Percentiles rank a stretch among this genome's conserved stretches.
Evolutionary conservation across 2,329 filamentous ascomycete genomes (phyloP).

Genomic region (Huntiella omanensis): DNA sequence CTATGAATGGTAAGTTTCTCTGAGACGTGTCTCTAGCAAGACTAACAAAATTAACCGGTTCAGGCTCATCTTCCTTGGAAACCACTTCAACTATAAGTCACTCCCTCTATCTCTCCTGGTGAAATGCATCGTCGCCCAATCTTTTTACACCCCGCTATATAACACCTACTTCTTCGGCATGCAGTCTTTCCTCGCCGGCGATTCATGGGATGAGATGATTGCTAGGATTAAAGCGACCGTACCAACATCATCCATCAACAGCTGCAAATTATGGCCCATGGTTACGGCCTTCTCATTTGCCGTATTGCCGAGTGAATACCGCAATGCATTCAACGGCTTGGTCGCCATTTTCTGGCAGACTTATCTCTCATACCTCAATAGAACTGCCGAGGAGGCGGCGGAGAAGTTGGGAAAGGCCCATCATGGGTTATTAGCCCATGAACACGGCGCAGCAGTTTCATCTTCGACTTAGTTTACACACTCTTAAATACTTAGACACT

Average conservation of each 20-base stretch:
- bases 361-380: slow-evolving; percentile 67
- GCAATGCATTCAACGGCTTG: slow-evolving; percentile 60
- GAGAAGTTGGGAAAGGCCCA: slow-evolving; percentile 3
- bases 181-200: slow-evolving; percentile 57
- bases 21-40: too few relatives aligned
- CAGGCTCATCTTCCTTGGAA: slow-evolving; percentile 64
- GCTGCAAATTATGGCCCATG: slow-evolving; percentile 72
- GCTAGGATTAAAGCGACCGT: slow-evolving; percentile 59
- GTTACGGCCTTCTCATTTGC: slow-evolving; percentile 76
- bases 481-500: too few relatives aligned
- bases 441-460: too few relatives aligned
- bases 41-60: neutral
- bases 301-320: slow-evolving; percentile 62
- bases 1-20: slow-evolving; percentile 52
- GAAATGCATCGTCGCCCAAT: slow-evolving; percentile 68
- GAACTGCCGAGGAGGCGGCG: slow-evolving; percentile 40
- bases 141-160: slow-evolving; percentile 64
- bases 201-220: slow-evolving; percentile 41
- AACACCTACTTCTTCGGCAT: slow-evolving; percentile 69
- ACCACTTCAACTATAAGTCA: slow-evolving; percentile 68
- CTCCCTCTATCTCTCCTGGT: slow-evolving; percentile 49
- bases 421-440: neutral
- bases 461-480: too few relatives aligned
- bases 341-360: slow-evolving; percentile 85
- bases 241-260: slow-evolving; percentile 57